These are phyloP conservation scores for Bipolaris cookei DNA, from an alignment of 2,329 filamentous ascomycete genomes.

Conservation along the genomic window DNA sequence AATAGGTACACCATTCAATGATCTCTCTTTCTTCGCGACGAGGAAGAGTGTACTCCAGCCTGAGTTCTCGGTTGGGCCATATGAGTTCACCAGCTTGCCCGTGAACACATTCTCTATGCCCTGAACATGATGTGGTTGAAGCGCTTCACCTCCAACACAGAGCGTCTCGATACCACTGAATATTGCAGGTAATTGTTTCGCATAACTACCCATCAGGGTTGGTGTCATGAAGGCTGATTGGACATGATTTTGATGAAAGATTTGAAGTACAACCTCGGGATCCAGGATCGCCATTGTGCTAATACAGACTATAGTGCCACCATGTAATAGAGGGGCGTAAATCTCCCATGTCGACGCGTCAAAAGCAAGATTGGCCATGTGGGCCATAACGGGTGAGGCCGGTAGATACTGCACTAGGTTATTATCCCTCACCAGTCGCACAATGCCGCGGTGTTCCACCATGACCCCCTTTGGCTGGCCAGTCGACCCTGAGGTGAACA, in stretches of 20 bases:
- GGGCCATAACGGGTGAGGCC: conserved; percentile 46
- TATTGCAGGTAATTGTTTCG: neutral
- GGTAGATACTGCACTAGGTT: conserved; percentile 15
- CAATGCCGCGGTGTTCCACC: conserved; percentile 65
- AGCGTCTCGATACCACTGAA: neutral
- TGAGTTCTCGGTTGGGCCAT: conserved; percentile 27
- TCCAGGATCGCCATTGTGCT: neutral
- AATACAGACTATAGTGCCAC: conserved; percentile 55
- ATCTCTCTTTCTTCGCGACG: neutral
- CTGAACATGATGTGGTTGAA: conserved; percentile 8
- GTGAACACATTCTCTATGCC: conserved; percentile 9
- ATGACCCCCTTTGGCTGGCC: conserved; percentile 63
- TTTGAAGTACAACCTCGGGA: neutral
- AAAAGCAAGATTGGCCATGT: conserved; percentile 34
- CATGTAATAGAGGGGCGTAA: conserved; percentile 61
- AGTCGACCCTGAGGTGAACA: conserved; percentile 58
- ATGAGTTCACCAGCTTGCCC: conserved; percentile 19
- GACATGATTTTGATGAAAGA: neutral
- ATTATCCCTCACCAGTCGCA: conserved; percentile 21
- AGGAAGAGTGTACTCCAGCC: conserved; percentile 54
- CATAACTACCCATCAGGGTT: neutral
- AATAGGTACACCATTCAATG: conserved; percentile 42
- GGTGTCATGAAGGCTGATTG: conserved; percentile 1
- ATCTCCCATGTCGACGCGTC: conserved; percentile 59
- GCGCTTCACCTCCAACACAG: conserved; percentile 2